These are phyloP conservation scores for Volvariella volvacea DNA, from an alignment of 1,284 basidiomycete species.

Conservation along the genomic window DNA sequence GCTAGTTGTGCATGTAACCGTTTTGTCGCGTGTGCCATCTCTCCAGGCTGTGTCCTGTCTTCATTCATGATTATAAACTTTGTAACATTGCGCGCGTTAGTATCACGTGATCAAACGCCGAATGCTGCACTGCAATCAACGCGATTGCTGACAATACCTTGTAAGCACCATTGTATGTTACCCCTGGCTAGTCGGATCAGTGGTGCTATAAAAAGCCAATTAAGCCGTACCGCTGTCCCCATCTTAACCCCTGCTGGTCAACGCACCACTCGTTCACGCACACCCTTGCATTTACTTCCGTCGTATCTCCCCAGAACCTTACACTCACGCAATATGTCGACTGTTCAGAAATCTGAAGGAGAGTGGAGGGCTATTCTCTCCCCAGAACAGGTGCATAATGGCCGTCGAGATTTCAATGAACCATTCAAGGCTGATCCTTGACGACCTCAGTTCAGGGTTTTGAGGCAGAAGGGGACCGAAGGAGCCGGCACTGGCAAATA, in stretches of 20 bases:
- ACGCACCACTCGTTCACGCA: too few species aligned
- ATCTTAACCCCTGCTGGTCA: too few species aligned
- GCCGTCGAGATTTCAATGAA: not conserved
- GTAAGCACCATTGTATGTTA: too few species aligned
- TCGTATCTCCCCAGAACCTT: too few species aligned
- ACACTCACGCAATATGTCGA: conserved; percentile 26
- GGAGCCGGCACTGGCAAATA: conserved; percentile 71
- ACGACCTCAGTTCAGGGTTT: conserved; percentile 65
- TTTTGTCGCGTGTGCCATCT: conserved; percentile 4
- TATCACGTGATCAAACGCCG: not conserved
- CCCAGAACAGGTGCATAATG: conserved; percentile 66
- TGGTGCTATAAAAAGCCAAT: too few species aligned
- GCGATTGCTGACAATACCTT: conserved; percentile 6
- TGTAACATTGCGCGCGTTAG: too few species aligned
- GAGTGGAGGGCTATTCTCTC: conserved; percentile 85
- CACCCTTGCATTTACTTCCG: too few species aligned
- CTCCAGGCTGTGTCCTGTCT: not conserved
- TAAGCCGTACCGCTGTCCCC: too few species aligned
- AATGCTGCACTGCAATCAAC: not conserved
- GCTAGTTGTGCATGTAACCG: too few species aligned
- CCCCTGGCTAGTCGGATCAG: too few species aligned
- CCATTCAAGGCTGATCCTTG: not conserved
- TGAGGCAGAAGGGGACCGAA: conserved; percentile 89
- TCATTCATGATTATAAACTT: too few species aligned
- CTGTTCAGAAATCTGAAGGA: conserved; percentile 55